These are phyloP conservation scores for Candida tibetensis DNA, from an alignment of 805 yeast species.

Conservation along the genomic window DNA sequence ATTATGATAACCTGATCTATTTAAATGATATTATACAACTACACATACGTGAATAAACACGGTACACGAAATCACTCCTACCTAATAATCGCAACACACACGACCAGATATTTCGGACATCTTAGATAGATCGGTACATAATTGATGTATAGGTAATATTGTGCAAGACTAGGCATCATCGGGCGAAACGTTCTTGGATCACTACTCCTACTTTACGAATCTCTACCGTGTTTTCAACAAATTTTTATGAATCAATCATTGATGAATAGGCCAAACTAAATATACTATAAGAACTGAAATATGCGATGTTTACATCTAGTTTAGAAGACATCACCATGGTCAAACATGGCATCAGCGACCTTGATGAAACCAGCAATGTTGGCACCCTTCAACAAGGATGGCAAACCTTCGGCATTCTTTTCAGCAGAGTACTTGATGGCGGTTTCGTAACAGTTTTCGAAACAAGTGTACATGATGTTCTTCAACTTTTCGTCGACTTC, in stretches of 20 bases:
- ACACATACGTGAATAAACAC: too few relatives aligned
- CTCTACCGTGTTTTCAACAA: too few relatives aligned
- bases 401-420: conserved; percentile 58
- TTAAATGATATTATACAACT: too few relatives aligned
- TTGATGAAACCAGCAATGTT: conserved; percentile 98
- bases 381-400: conserved; percentile 97
- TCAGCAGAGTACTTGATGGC: conserved; percentile 78
- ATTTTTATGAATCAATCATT: background rate
- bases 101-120: too few relatives aligned
- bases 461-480: conserved; percentile 89
- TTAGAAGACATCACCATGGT: conserved; percentile 80
- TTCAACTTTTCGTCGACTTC: conserved; percentile 89
- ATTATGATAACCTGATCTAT: too few relatives aligned
- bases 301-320: background rate
- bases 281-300: conserved; percentile 11
- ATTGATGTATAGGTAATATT: too few relatives aligned
- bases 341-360: conserved; percentile 98
- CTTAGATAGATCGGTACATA: too few relatives aligned
- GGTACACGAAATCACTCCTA: too few relatives aligned
- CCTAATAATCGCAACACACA: too few relatives aligned
- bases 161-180: too few relatives aligned
- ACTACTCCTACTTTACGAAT: too few relatives aligned
- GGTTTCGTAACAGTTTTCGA: conserved; percentile 87
- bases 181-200: too few relatives aligned
- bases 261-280: conserved; percentile 1